Evolutionary conservation across 2,329 filamentous ascomycete species (phyloP).

Genomic region (Xylariaceae sp.): DNA sequence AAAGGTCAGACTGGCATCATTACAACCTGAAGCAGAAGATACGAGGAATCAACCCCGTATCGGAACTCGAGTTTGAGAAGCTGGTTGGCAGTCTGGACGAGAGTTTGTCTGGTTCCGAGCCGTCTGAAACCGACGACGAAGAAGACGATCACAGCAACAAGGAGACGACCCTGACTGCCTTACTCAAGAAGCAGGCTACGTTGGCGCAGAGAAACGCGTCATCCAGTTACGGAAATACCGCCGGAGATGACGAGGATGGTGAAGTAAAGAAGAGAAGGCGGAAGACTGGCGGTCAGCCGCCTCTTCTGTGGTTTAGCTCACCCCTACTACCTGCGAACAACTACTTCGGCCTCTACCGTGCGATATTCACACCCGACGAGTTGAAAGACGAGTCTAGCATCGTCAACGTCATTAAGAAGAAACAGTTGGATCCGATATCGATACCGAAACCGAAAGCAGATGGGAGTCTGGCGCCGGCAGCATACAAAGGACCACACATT

Average conservation of each 20-base stretch:
- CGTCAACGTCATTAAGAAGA: slow-evolving; percentile 63
- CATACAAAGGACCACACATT: slow-evolving; percentile 71
- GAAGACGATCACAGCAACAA: slow-evolving; percentile 43
- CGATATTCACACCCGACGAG: slow-evolving; percentile 70
- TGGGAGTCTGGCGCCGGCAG: slow-evolving; percentile 48
- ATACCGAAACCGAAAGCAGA: slow-evolving; percentile 52
- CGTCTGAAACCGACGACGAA: slow-evolving; percentile 63
- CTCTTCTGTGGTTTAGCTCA: slow-evolving; percentile 81
- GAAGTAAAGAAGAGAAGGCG: slow-evolving; percentile 43
- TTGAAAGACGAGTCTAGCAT: slow-evolving; percentile 58
- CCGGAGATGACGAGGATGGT: slow-evolving; percentile 49
- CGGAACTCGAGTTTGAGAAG: slow-evolving; percentile 80
- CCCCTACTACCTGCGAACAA: slow-evolving; percentile 68
- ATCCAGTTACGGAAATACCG: slow-evolving; percentile 37
- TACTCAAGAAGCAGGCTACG: slow-evolving; percentile 79
- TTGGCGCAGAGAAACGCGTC: slow-evolving; percentile 46
- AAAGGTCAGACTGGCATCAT: slow-evolving; percentile 83
- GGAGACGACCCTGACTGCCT: slow-evolving; percentile 65
- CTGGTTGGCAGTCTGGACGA: slow-evolving; percentile 83
- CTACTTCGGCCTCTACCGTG: slow-evolving; percentile 80
- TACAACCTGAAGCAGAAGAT: slow-evolving; percentile 95
- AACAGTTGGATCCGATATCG: slow-evolving; percentile 65
- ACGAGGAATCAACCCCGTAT: slow-evolving; percentile 64
- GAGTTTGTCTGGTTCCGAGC: slow-evolving; percentile 83
- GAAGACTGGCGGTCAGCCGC: slow-evolving; percentile 59